A percentile compares a stretch with the other conserved stretches of the same genome.
Conservation (phyloP, 345 rosid species). For the Eucalyptus pumila region DNA sequence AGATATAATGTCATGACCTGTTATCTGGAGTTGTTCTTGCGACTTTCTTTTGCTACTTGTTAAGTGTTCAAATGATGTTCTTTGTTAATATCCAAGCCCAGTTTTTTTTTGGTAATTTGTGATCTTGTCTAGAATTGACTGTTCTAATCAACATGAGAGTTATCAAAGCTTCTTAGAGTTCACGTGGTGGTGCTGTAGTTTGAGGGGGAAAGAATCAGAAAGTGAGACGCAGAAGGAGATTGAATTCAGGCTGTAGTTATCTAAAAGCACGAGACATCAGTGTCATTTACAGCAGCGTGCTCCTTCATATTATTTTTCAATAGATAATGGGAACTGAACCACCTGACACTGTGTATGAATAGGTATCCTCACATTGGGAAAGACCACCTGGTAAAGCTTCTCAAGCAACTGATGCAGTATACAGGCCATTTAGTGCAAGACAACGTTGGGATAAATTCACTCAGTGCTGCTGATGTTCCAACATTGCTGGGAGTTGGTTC, state of each 20-base stretch:
- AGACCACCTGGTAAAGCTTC: conserved; percentile 87
- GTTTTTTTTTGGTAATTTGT: background rate
- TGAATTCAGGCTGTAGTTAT: background rate
- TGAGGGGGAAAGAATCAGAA: background rate
- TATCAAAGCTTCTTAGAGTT: background rate
- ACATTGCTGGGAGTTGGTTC: conserved; percentile 81
- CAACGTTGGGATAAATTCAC: conserved; percentile 34
- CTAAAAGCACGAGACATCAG: background rate
- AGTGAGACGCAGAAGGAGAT: background rate
- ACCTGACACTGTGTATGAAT: conserved; percentile 9
- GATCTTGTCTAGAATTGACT: background rate
- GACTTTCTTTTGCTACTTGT: background rate
- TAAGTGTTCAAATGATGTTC: background rate
- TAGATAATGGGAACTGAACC: background rate
- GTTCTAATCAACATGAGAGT: background rate
- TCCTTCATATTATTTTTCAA: background rate
- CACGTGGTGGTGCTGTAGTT: background rate
- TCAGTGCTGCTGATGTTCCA: conserved; percentile 84
- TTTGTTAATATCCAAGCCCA: background rate
- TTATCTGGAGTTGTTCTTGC: background rate
- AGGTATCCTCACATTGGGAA: conserved; percentile 84
- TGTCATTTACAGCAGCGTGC: background rate
- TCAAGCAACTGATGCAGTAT: conserved; percentile 60
- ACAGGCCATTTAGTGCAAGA: conserved; percentile 26
- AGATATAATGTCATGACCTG: background rate